Evolutionary conservation across 495 filamentous ascomycete species (phyloP), one percentile per base, ranked within the genome.

Genomic region (Cenococcum geophilum): DNA sequence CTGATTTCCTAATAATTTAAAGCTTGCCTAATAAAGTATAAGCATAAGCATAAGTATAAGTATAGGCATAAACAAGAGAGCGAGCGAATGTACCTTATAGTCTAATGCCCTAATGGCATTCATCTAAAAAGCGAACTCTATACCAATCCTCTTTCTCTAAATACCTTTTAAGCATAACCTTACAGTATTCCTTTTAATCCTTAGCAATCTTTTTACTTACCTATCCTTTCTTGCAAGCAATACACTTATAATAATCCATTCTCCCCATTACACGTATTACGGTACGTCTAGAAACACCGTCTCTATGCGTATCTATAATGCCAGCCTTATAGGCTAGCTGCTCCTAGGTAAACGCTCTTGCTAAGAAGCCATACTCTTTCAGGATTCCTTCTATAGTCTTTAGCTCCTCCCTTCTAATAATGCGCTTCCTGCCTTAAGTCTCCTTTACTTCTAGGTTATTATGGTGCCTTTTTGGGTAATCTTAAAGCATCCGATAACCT

Each of bases 191-290:
- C 14, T 18, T 22, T 51, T 51, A 22, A 10, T 51, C 3, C n/a
- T 51, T 51, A 5, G n/a, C 22, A 3, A 21, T 51, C n/a, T 21
- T 51, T 22, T 51, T 10, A 22, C 23, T 51, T 3, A 51, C n/a
- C 48, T 10, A 51, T 4, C 48, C 48, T 22, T 51, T 51, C 48
- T 21, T 12, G n/a, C n/a, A 51, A 23, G n/a, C 10, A 5, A 51
- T 51, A 10, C n/a, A 51, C 59, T 59, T 59, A 23, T 51, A 23
- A 50, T 59, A 59, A 45, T 51, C 45, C 43, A 59, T 59, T 35
- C 11, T n/a, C 6, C 43, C 57, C 1, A 59, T 16, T 25, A 21
- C 23, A 5, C 43, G 12, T 25, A 34, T 1, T 9, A 51, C 16
- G 9, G 57, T 59, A 4, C 27, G 11, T 1, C 45, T 23, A 59